These are phyloP conservation scores for Purshia tridentata DNA, from an alignment of 306 rosid genomes.

Conservation along the genomic window DNA sequence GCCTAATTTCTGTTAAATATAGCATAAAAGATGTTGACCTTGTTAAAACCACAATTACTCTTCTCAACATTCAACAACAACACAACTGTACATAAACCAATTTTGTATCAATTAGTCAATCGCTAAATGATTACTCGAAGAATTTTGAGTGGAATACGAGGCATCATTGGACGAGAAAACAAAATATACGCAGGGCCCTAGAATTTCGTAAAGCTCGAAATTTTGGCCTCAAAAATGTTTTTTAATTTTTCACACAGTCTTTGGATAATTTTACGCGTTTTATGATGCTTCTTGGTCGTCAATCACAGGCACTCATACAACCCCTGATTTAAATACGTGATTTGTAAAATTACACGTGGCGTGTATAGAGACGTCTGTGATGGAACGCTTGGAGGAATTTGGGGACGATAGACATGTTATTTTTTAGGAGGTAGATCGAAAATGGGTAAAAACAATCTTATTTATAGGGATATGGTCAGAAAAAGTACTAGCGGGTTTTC, in stretches of 20 bases:
- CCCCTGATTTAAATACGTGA: conserved; percentile 15
- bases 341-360: conserved; percentile 12
- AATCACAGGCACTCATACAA: neutral
- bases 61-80: neutral
- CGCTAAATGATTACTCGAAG: conserved; percentile 47
- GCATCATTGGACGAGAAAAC: conserved; percentile 25
- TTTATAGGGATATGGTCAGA: conserved; percentile 45
- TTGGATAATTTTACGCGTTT: neutral
- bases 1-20: neutral
- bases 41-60: neutral
- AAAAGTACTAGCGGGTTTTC: conserved; percentile 77
- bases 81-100: neutral
- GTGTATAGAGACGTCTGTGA: conserved; percentile 19
- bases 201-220: conserved; percentile 21
- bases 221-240: neutral
- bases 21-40: conserved; percentile 53
- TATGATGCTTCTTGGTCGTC: too few species aligned
- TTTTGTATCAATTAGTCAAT: conserved; percentile 39
- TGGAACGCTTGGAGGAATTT: too few species aligned
- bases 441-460: conserved; percentile 4
- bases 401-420: conserved; percentile 24
- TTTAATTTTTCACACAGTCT: neutral
- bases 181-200: conserved; percentile 25
- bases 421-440: neutral
- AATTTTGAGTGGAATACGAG: conserved; percentile 52